Evolutionary conservation across 306 rosid species (phyloP), one percentile per base, ranked within the genome.

Genomic region (Vicia faba): DNA sequence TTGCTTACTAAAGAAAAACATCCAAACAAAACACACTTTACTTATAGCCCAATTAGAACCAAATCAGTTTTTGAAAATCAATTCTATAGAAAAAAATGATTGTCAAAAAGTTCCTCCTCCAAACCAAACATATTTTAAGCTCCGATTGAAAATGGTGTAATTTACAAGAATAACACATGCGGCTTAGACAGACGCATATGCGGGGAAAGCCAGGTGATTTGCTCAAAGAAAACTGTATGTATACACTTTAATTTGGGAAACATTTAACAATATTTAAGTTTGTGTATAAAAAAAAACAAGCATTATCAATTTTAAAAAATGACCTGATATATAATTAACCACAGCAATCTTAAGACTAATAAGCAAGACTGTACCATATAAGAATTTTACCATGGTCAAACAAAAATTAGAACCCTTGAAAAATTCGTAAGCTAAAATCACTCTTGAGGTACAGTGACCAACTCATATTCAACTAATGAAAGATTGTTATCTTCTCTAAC

Each of bases 401-500:
- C 67, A 78, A 59, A 53, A 73, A 76, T 31, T 38, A 61, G 73
- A 75, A 72, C 71, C 82, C 66, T 15, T 38, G 60, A 43, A 55
- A 67, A 46, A 72, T 66, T 75, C 79, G 64, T 36, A 74, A 46
- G 48, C 44, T 57, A 63, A 66, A 60, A 45, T 84, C 75, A 78
- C 76, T 91, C 89, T 58, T 82, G 88, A 54, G 80, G 85, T 31
- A 91, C 91, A 65, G 83, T 88, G 40, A 91, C 97, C 66, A 91
- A 63, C 66, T 91, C 97, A 72, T 91, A 91, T 75, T 91, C 97
- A 13, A 88, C 91, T 12, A 88, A 82, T 12, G 97, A 91, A 25
- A 91, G 96, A 78, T 91, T 91, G 86, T 88, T 86, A 58, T 86
- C 89, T 75, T 86, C 97, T 81, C 77, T 86, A 61, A 88, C 96